Evolutionary conservation across 2,329 filamentous ascomycete species (phyloP), one percentile per base, ranked within the genome.

Genomic region (Hymenoscyphus infarciens): DNA sequence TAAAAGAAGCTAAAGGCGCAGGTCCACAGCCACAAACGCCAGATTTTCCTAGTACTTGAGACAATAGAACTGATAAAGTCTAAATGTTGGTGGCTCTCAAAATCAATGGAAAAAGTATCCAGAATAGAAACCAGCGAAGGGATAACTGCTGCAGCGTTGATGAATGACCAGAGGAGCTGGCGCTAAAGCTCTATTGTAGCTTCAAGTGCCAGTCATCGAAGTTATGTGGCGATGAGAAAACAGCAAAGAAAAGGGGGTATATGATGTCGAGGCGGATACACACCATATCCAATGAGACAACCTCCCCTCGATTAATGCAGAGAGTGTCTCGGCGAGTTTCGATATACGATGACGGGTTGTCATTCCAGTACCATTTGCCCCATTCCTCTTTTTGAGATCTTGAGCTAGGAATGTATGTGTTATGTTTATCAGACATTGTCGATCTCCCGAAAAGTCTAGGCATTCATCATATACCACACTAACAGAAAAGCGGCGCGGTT

Each of bases 271-370:
- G 29, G 29, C 29, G 1, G 29, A 31, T 31, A 1, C 42, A 25
- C n/a, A 49, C 42, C 19, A 22, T 15, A 22, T 22, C 42, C 42
- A 49, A 49, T 49, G 19, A 25, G 19, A 49, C 42, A 49, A 10
- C 16, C 42, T 35, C 33, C 33, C 33, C 8, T 35, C 33, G 33
- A 35, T 35, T 11, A 42, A 16, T 42, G 15, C 16, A 19, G 15
- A 16, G 16, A 22, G 42, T 49, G 42, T 49, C 42, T 49, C 42
- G 42, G 42, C 42, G 42, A 49, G 42, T 45, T 19, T 45, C 39
- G 15, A 45, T 45, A 45, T 45, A 49, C 42, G n/a, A 49, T 49
- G 42, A 49, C 42, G 42, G 42, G 42, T 49, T 49, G 42, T 22
- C n/a, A 49, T 49, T 49, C 42, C 42, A 49, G 42, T 22, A 49